A percentile compares a stretch with the other conserved stretches of the same genome.
These are phyloP conservation scores for Thoreauomyces humboldtii DNA, from an alignment of 192 early-diverging fungal genomes.

Conservation along the genomic window DNA sequence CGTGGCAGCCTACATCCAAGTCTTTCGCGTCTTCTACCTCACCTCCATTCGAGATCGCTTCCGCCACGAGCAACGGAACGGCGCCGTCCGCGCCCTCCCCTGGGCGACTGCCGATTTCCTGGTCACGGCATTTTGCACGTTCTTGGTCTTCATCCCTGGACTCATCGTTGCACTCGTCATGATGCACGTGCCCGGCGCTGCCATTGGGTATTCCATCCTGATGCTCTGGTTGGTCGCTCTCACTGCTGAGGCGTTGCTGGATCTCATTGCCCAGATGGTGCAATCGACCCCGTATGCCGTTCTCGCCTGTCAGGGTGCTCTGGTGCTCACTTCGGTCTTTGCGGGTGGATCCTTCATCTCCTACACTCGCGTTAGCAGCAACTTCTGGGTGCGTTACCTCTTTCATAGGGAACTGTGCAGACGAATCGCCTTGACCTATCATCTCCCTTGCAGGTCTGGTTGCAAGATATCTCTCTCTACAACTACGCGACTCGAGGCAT, in stretches of 20 bases:
- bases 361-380: not conserved
- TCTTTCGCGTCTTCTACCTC: not conserved
- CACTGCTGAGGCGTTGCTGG: not conserved
- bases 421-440: not conserved
- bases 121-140: not conserved
- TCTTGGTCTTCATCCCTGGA: not conserved
- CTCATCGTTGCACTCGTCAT: not conserved
- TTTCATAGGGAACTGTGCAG: not conserved
- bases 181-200: constrained; percentile 1
- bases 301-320: not conserved
- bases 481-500: not conserved
- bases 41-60: not conserved
- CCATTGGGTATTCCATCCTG: not conserved
- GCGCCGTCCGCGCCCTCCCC: not conserved
- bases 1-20: not conserved
- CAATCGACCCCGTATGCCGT: not conserved
- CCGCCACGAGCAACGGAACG: not conserved
- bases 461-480: not conserved
- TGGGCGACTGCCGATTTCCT: not conserved
- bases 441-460: not conserved
- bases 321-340: not conserved
- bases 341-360: not conserved
- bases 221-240: not conserved
- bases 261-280: not conserved
- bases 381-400: not conserved